phyloP scores from a whole-genome alignment of 2,329 filamentous ascomycete species.

The Didymella keratinophila region DNA sequence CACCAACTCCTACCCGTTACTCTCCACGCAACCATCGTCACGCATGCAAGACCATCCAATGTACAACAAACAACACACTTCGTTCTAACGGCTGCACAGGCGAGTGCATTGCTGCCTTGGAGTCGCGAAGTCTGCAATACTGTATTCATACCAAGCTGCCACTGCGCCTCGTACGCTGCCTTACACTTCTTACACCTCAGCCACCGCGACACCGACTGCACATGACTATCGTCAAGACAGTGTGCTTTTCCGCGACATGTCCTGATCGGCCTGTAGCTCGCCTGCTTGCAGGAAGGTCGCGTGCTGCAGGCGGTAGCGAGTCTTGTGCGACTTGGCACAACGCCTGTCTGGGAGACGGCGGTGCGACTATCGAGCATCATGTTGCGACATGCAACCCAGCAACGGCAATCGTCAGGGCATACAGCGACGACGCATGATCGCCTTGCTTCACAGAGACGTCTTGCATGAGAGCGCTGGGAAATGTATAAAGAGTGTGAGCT shows the following conservation, averaged over 20 bases:
- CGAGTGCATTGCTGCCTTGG: not conserved
- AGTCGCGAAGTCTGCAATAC: not conserved
- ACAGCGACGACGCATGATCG: not conserved
- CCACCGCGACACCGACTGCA: not conserved
- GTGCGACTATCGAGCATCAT: conserved; percentile 18
- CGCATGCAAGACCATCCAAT: conserved; percentile 23
- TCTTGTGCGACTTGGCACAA: conserved; percentile 25
- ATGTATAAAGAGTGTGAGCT: conserved; percentile 19
- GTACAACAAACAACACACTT: conserved; percentile 25
- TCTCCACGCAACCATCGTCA: conserved; percentile 15
- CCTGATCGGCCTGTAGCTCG: conserved; percentile 8
- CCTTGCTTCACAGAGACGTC: conserved; percentile 13
- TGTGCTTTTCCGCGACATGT: not conserved
- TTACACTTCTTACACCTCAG: conserved; percentile 7
- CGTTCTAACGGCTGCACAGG: not conserved
- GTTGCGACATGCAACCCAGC: conserved; percentile 7
- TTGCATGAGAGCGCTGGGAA: not conserved
- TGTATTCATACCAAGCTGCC: not conserved
- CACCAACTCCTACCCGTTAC: conserved; percentile 13
- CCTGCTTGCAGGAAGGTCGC: conserved; percentile 29
- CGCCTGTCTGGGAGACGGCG: not conserved
- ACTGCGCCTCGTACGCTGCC: conserved; percentile 6
- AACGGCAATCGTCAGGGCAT: conserved; percentile 2
- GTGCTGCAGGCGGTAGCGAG: conserved; percentile 25
- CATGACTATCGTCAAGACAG: not conserved